These are phyloP conservation scores for Salix suchowensis DNA, from an alignment of 345 rosid species.

Conservation along the genomic window DNA sequence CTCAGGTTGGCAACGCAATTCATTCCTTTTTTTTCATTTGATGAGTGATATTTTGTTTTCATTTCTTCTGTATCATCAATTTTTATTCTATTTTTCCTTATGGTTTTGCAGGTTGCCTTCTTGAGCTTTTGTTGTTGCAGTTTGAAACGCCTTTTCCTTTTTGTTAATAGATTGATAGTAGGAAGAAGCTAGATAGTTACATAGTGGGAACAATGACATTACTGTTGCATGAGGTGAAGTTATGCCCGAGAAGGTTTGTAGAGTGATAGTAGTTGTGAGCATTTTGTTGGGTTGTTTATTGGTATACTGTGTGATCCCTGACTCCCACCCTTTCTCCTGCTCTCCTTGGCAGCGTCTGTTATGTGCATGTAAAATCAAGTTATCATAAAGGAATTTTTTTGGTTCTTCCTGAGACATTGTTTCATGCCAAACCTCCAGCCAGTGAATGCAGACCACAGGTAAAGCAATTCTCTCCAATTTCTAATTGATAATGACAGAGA, in stretches of 20 bases:
- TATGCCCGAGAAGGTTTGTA: constrained; percentile 22
- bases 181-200: constrained; percentile 18
- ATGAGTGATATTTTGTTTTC: not conserved
- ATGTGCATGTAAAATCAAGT: constrained; percentile 13
- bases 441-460: too few species aligned
- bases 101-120: constrained; percentile 20
- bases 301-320: not conserved
- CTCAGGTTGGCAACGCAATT: constrained; percentile 29
- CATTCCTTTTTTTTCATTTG: not conserved
- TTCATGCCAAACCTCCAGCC: not conserved
- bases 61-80: not conserved
- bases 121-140: constrained; percentile 9
- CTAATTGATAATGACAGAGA: too few species aligned
- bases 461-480: too few species aligned
- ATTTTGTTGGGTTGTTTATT: not conserved
- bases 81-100: not conserved
- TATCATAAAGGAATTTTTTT: not conserved
- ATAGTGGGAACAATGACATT: constrained; percentile 3
- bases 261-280: not conserved
- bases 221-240: not conserved
- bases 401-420: not conserved
- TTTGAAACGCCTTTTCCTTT: not conserved
- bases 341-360: constrained; percentile 21
- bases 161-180: constrained; percentile 20
- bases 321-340: not conserved